A percentile compares a stretch with the other conserved stretches of the same genome.
Conservation (phyloP, 129 eudicot genomes). For the Artemisia tridentata region DNA sequence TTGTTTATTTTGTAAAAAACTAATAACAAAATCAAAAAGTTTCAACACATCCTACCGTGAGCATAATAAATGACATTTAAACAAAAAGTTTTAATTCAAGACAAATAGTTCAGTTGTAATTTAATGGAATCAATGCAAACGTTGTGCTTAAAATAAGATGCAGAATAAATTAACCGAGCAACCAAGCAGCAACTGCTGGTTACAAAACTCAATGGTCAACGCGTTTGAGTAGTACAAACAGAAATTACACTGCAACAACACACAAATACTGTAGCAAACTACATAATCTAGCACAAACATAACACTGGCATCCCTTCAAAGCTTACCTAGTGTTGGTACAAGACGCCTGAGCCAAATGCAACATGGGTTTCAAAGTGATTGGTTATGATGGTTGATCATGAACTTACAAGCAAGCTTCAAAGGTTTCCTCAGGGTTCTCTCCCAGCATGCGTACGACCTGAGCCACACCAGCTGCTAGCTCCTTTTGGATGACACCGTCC, state of each 20-base stretch:
- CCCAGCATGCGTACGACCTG: constrained; percentile 73
- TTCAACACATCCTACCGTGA: no score
- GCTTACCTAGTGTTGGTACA: constrained; percentile 18
- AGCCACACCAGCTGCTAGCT: constrained; percentile 84
- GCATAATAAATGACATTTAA: no score
- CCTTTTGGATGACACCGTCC: constrained; percentile 73
- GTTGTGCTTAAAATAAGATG: background rate
- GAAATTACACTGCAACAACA: constrained; percentile 12
- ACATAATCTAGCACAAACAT: background rate
- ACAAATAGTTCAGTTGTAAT: no score
- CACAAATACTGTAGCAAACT: constrained; percentile 11
- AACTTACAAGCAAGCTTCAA: constrained; percentile 33
- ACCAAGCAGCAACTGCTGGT: constrained; percentile 13
- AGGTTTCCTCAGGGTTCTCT: constrained; percentile 25
- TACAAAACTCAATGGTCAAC: constrained; percentile 1
- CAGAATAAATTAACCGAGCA: constrained; percentile 1
- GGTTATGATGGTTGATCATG: background rate
- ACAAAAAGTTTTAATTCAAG: no score
- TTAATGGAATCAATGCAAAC: no score
- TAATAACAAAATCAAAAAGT: no score
- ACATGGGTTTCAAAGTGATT: constrained; percentile 10
- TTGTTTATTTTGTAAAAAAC: no score
- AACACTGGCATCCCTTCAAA: background rate
- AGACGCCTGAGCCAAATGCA: background rate
- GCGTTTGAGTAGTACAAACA: constrained; percentile 12